These are phyloP conservation scores for Bremia lactucae DNA, from an alignment of 352 stramenopile genomes.

Conservation along the genomic window DNA sequence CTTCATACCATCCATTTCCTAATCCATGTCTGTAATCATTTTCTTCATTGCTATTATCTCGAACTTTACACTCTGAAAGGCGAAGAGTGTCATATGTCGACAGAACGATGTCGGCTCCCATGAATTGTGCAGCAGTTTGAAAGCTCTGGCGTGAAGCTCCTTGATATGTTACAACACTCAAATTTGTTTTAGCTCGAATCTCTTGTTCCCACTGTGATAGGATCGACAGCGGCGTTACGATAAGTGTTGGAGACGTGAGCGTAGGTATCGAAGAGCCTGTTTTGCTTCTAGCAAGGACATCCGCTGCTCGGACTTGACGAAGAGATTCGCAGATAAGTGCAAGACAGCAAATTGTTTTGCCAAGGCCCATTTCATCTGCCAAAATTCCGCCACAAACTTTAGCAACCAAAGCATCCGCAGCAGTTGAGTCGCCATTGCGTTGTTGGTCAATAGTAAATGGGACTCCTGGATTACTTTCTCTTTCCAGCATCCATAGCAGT, in stretches of 20 bases:
- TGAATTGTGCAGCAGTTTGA: constrained; percentile 57
- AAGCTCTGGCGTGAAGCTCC: constrained; percentile 51
- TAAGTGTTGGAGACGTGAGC: constrained; percentile 51
- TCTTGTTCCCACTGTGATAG: constrained; percentile 80
- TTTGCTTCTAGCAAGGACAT: constrained; percentile 15
- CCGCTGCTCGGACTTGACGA: constrained; percentile 24
- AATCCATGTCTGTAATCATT: constrained; percentile 7
- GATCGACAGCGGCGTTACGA: constrained; percentile 78
- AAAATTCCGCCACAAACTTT: constrained; percentile 68
- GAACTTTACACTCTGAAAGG: constrained; percentile 57
- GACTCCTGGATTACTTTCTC: constrained; percentile 26
- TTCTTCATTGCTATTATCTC: constrained; percentile 16
- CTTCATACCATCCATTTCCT: constrained; percentile 20
- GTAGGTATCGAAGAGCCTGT: constrained; percentile 22
- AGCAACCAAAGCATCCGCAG: constrained; percentile 27
- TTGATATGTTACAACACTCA: constrained; percentile 70
- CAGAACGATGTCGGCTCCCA: constrained; percentile 66
- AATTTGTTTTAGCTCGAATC: constrained; percentile 64
- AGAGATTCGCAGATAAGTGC: constrained; percentile 65
- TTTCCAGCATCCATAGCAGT: constrained; percentile 82
- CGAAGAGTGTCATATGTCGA: constrained; percentile 76
- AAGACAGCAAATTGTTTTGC: constrained; percentile 86
- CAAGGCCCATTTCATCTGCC: constrained; percentile 83
- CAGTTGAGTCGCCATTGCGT: constrained; percentile 16
- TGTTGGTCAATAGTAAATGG: constrained; percentile 24